Conservation (phyloP, 1,284 basidiomycete genomes). For the Wallemia mellicola region DNA sequence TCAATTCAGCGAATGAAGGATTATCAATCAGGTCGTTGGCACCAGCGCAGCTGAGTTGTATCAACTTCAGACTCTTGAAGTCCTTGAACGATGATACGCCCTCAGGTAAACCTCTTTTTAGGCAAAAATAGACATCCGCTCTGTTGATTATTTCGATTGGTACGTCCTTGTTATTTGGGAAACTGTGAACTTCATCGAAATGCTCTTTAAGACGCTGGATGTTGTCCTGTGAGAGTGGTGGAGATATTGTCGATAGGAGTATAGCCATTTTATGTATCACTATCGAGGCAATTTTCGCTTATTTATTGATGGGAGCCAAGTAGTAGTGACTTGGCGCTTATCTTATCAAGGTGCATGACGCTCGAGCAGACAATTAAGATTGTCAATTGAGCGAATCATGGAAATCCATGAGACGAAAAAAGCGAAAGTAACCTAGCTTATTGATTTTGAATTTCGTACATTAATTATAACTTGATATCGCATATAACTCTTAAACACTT, state of each 20-base stretch:
- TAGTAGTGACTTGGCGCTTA: no score
- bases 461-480: no score
- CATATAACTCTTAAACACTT: no score
- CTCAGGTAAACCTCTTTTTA: not conserved
- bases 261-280: not conserved
- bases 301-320: no score
- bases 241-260: not conserved
- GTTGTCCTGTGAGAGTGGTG: not conserved
- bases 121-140: not conserved
- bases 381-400: no score
- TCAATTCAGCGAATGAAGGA: not conserved
- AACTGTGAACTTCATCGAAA: not conserved
- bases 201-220: not conserved
- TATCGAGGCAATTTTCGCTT: not conserved
- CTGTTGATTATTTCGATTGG: not conserved
- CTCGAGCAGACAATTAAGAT: no score
- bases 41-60: not conserved
- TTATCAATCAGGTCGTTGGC: not conserved
- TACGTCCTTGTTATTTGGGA: not conserved
- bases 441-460: no score
- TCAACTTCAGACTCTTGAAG: not conserved
- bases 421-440: no score
- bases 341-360: no score
- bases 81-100: not conserved
- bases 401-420: no score